Base-by-base conservation (phyloP, 306 rosid species). In the Bauhinia variegata region DNA sequence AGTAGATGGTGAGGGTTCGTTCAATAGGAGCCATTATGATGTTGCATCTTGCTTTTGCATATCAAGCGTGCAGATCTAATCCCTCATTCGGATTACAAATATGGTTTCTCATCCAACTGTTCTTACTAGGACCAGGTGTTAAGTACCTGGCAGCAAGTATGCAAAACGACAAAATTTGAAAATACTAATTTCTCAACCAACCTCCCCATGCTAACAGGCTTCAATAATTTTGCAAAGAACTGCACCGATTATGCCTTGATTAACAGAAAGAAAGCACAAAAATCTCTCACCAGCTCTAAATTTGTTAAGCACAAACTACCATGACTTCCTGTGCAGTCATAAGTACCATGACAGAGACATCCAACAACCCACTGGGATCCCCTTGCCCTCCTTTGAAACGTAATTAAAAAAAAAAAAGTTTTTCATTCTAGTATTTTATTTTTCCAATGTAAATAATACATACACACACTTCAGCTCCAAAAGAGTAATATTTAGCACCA, bases 311-410 rank as follows among this genome's bases (percentile, higher is more conserved):
- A 37, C 43, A 67, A 78, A 54, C 39, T 39, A 54, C 39, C 62
- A 61, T 67, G 54, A 43, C 57, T 52, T 43, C 14, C 48, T 18
- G 36, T 68, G 39, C 75, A 47, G 30, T 72, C 62, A 60, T 39
- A 60, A 54, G 57, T 38, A 78, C 18, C 3, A 42, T n/a, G n/a
- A n/a, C n/a, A n/a, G n/a, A n/a, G n/a, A n/a, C n/a, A n/a, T n/a
- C n/a, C n/a, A n/a, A n/a, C n/a, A n/a, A n/a, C n/a, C n/a, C n/a
- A n/a, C n/a, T n/a, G n/a, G n/a, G n/a, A n/a, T n/a, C n/a, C n/a
- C n/a, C n/a, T n/a, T n/a, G n/a, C n/a, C n/a, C n/a, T n/a, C n/a
- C n/a, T n/a, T n/a, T n/a, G n/a, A n/a, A n/a, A n/a, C n/a, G n/a
- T n/a, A n/a, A n/a, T n/a, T n/a, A n/a, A n/a, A n/a, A n/a, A n/a